Conservation (phyloP, 2,329 filamentous ascomycete genomes). For the Nigrospora sphaerica region DNA sequence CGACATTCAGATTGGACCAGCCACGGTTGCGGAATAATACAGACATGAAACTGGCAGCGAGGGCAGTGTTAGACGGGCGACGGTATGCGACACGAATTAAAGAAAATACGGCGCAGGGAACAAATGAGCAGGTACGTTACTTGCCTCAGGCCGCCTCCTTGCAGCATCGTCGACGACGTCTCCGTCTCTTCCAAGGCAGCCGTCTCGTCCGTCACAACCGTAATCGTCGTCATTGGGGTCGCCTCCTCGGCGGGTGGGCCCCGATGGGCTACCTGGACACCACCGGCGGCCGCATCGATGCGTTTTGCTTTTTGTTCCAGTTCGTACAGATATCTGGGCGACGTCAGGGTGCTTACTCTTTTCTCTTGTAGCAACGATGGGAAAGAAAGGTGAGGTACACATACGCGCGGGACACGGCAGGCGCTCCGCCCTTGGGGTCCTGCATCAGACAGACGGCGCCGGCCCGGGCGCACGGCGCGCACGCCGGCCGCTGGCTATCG, state of each 20-base stretch:
- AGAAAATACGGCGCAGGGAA: not conserved
- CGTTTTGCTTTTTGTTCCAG: conserved; percentile 16
- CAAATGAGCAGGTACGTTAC: too few relatives aligned
- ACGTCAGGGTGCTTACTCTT: too few relatives aligned
- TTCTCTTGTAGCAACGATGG: too few relatives aligned
- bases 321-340: conserved; percentile 11
- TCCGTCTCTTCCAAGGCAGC: not conserved
- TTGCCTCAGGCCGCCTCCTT: conserved; percentile 8
- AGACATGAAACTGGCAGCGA: not conserved
- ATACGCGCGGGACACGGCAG: conserved; percentile 15
- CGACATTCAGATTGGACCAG: conserved; percentile 6
- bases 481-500: conserved; percentile 21
- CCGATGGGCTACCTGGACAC: not conserved
- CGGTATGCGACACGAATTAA: conserved; percentile 8
- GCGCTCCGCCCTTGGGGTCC: conserved; percentile 11
- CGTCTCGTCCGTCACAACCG: conserved; percentile 6
- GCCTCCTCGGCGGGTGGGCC: not conserved
- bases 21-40: conserved; percentile 9
- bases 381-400: too few relatives aligned
- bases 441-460: conserved; percentile 19
- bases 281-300: not conserved
- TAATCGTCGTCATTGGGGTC: conserved; percentile 7
- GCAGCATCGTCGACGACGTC: conserved; percentile 2
- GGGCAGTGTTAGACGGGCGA: not conserved
- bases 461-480: conserved; percentile 16